These are phyloP conservation scores for Gymnopilus dilepis DNA, from an alignment of 768 basidiomycete genomes.

Conservation along the genomic window DNA sequence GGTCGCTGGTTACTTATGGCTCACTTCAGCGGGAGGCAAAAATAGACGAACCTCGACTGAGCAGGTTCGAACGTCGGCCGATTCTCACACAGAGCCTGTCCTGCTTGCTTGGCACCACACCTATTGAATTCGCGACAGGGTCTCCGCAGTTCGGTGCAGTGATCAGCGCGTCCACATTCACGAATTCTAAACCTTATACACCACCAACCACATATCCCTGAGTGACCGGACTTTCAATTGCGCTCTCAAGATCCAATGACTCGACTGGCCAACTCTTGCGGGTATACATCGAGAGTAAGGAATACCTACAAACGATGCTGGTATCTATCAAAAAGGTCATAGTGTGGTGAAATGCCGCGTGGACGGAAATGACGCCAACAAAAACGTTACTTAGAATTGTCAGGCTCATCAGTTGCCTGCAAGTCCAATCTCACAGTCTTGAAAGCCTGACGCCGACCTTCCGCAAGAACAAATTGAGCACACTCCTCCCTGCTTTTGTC, in stretches of 20 bases:
- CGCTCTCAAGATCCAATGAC: background rate
- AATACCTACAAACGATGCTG: background rate
- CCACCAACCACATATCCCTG: too few relatives aligned
- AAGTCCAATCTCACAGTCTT: slow-evolving; percentile 9
- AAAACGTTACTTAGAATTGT: slow-evolving; percentile 1
- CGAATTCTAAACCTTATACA: too few relatives aligned
- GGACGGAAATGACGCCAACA: background rate
- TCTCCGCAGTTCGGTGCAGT: background rate
- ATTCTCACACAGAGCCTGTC: background rate
- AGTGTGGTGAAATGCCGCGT: background rate
- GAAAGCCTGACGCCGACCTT: slow-evolving; percentile 39
- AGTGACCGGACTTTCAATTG: too few relatives aligned
- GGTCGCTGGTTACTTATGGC: background rate
- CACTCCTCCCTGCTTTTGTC: slow-evolving; percentile 69
- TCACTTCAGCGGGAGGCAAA: background rate
- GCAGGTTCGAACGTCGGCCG: background rate
- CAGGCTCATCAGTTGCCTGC: background rate
- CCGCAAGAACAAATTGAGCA: slow-evolving; percentile 62
- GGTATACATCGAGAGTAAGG: background rate
- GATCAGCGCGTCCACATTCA: too few relatives aligned
- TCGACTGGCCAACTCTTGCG: background rate
- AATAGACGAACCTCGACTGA: background rate
- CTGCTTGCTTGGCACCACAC: background rate
- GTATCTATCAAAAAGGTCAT: slow-evolving; percentile 1
- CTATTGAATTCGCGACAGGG: background rate